Percentiles rank a stretch among this genome's conserved stretches.
Evolutionary conservation across 2,329 filamentous ascomycete species (phyloP).

Genomic region (Tolypocladium sp.): DNA sequence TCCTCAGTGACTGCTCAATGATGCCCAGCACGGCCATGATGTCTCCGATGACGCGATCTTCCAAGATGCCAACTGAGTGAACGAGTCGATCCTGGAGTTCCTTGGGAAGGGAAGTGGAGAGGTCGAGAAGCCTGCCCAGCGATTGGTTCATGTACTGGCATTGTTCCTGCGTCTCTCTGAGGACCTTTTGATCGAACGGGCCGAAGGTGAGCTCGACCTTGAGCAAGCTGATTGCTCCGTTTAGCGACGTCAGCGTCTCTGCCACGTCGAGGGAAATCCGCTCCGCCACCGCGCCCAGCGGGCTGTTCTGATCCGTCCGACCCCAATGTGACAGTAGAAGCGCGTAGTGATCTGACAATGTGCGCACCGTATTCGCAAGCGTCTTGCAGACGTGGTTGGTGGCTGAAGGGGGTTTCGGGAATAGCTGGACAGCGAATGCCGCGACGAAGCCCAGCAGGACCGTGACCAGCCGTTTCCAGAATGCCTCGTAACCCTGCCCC

Average conservation of each 20-base stretch:
- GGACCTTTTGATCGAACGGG: constrained; percentile 20
- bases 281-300: constrained; percentile 20
- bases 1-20: constrained; percentile 36
- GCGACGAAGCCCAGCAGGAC: constrained; percentile 35
- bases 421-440: constrained; percentile 33
- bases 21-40: constrained; percentile 40
- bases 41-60: constrained; percentile 35
- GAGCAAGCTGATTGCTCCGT: constrained; percentile 15
- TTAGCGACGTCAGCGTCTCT: constrained; percentile 16
- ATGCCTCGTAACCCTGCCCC: constrained; percentile 35
- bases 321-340: constrained; percentile 36
- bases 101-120: constrained; percentile 26
- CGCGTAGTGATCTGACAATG: constrained; percentile 38
- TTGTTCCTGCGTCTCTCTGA: constrained; percentile 17
- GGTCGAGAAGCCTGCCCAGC: constrained; percentile 17
- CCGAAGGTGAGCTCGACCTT: constrained; percentile 19
- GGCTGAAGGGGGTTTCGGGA: constrained; percentile 36
- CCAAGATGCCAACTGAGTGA: constrained; percentile 26
- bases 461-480: constrained; percentile 35
- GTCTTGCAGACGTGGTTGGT: constrained; percentile 33
- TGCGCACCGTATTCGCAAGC: constrained; percentile 31
- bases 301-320: constrained; percentile 14
- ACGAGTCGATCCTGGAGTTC: constrained; percentile 30
- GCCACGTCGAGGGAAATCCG: constrained; percentile 19
- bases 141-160: constrained; percentile 24